Conservation (phyloP, 2,329 filamentous ascomycete genomes). For the Diaporthe nobilis region DNA sequence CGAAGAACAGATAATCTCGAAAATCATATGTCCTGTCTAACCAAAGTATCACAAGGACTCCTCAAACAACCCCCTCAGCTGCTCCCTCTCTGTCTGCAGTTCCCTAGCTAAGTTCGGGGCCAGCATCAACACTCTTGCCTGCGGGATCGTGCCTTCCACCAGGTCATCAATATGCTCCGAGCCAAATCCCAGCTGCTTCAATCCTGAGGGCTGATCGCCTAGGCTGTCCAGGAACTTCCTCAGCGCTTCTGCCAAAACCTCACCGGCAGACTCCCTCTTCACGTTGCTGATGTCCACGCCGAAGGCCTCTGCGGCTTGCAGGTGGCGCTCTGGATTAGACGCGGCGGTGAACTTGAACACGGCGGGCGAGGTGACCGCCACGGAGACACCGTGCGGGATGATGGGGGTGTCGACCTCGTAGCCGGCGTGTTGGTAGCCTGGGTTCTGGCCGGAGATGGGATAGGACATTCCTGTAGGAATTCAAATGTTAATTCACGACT, state of each 20-base stretch:
- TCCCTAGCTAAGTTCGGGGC: constrained; percentile 85
- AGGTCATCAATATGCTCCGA: constrained; percentile 82
- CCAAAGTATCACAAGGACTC: constrained; percentile 56
- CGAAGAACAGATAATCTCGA: too few relatives aligned
- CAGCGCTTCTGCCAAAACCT: constrained; percentile 87
- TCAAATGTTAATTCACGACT: neutral
- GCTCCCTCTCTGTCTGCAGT: constrained; percentile 78
- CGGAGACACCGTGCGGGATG: constrained; percentile 96
- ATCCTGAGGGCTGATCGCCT: constrained; percentile 90
- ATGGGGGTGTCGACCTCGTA: constrained; percentile 83
- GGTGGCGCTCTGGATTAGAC: constrained; percentile 92
- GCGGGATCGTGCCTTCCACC: constrained; percentile 95
- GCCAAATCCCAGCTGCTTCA: constrained; percentile 87
- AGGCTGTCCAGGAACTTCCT: constrained; percentile 84
- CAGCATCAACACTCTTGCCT: constrained; percentile 90
- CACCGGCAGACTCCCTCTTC: constrained; percentile 90
- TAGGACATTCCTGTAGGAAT: constrained; percentile 86
- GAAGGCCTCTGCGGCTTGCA: constrained; percentile 90
- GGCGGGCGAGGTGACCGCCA: constrained; percentile 92
- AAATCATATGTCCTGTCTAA: too few relatives aligned
- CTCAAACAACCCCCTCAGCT: constrained; percentile 79
- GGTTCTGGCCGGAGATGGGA: constrained; percentile 95
- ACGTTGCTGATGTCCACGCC: constrained; percentile 91
- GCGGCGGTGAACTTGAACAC: constrained; percentile 95
- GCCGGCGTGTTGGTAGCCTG: constrained; percentile 88